Percentiles rank a stretch among this genome's conserved stretches.
phyloP scores from a whole-genome alignment of 164 flowering plant species.

The Umbellularia californica region DNA sequence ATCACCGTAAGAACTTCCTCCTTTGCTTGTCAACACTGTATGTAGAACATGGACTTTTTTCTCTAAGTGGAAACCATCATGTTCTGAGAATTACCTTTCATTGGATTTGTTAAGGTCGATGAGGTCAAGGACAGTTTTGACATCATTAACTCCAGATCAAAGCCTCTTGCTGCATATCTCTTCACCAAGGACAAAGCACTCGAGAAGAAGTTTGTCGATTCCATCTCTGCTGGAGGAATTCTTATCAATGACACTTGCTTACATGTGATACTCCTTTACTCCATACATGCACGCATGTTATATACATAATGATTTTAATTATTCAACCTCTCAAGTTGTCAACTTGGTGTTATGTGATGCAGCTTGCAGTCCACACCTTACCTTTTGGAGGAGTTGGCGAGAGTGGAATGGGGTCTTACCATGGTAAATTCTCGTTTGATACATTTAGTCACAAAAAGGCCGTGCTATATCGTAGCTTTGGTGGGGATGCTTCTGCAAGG shows the following conservation, averaged over 20 bases:
- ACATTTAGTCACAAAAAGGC: constrained; percentile 88
- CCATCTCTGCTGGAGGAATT: constrained; percentile 74
- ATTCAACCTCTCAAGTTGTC: constrained; percentile 13
- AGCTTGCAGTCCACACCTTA: constrained; percentile 48
- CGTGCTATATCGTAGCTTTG: constrained; percentile 45
- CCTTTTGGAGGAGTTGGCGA: constrained; percentile 93
- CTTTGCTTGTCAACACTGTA: background rate
- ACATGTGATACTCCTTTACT: constrained; percentile 48
- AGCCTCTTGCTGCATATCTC: constrained; percentile 94
- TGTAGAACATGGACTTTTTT: background rate
- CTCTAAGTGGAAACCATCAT: background rate
- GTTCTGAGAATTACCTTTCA: background rate
- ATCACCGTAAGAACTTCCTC: constrained; percentile 42
- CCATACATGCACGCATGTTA: constrained; percentile 7
- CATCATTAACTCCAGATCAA: constrained; percentile 54
- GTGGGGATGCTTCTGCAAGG: constrained; percentile 53
- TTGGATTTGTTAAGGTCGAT: constrained; percentile 50
- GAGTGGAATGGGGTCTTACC: constrained; percentile 87
- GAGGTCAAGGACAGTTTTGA: constrained; percentile 65
- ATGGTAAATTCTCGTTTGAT: constrained; percentile 88
- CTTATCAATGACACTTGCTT: constrained; percentile 65
- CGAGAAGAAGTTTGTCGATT: constrained; percentile 53
- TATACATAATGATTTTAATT: constrained; percentile 11
- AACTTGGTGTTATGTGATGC: constrained; percentile 27
- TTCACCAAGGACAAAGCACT: constrained; percentile 74